A percentile compares a stretch with the other conserved stretches of the same genome.
These are phyloP conservation scores for Mucor saturninus DNA, from an alignment of 371 early-diverging fungal species.

Conservation along the genomic window DNA sequence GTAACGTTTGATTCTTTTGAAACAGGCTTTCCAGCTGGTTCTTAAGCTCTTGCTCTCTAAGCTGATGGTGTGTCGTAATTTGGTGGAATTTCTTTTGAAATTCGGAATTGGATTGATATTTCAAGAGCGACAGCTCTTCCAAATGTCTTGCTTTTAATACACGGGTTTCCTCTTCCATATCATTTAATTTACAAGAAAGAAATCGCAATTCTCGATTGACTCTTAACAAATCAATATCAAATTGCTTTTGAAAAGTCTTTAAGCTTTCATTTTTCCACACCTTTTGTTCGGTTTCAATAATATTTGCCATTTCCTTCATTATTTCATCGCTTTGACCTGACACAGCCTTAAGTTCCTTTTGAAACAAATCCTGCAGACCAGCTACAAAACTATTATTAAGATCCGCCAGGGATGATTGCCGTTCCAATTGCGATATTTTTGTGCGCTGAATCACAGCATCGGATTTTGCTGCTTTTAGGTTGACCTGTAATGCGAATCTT, in stretches of 20 bases:
- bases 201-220: slow-evolving; percentile 23
- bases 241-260: slow-evolving; percentile 14
- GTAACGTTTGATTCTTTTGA: slow-evolving; percentile 24
- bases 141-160: slow-evolving; percentile 5
- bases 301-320: slow-evolving; percentile 8
- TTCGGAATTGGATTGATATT: slow-evolving; percentile 1
- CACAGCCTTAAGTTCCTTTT: background rate
- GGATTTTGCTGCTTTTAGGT: slow-evolving; percentile 18
- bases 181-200: slow-evolving; percentile 19
- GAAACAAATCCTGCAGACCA: slow-evolving; percentile 15
- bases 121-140: slow-evolving; percentile 1
- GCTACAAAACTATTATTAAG: background rate
- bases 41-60: slow-evolving; percentile 9
- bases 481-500: slow-evolving; percentile 10
- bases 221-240: slow-evolving; percentile 16
- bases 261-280: slow-evolving; percentile 11
- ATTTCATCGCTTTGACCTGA: background rate
- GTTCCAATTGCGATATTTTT: slow-evolving; percentile 23
- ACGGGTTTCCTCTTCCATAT: slow-evolving; percentile 27
- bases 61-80: background rate
- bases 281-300: slow-evolving; percentile 18
- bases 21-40: slow-evolving; percentile 7
- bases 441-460: slow-evolving; percentile 14
- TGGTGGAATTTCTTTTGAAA: slow-evolving; percentile 12
- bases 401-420: slow-evolving; percentile 5